phyloP scores from a whole-genome alignment of 352 stramenopile genomes.

The Aphanomyces invadans region DNA sequence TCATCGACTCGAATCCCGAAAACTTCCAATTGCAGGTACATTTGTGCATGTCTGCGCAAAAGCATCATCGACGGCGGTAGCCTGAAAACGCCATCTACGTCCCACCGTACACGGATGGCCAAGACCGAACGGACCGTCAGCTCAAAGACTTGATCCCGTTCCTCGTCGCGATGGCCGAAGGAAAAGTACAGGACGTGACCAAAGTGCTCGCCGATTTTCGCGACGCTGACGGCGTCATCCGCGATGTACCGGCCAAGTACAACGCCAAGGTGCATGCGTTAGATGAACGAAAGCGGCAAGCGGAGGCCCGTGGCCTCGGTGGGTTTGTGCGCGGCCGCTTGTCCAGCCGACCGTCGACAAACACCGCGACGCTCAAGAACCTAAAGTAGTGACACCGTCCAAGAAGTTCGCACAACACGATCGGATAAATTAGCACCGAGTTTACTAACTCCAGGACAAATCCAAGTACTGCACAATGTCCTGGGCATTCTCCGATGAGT shows the following conservation, averaged over 20 bases:
- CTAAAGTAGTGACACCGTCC: background rate
- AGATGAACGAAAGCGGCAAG: conserved; percentile 73
- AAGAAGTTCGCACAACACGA: conserved; percentile 4
- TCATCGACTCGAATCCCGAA: conserved; percentile 72
- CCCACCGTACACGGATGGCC: conserved; percentile 66
- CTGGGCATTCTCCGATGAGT: too few relatives aligned
- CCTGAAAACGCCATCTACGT: conserved; percentile 78
- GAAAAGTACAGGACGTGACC: conserved; percentile 71
- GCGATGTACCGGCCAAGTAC: conserved; percentile 71
- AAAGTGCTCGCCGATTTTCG: conserved; percentile 65
- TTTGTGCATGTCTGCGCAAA: too few relatives aligned
- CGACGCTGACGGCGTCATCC: conserved; percentile 73
- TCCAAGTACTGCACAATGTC: conserved; percentile 33
- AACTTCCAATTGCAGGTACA: conserved; percentile 69
- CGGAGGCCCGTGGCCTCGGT: conserved; percentile 75
- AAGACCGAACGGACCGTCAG: conserved; percentile 68
- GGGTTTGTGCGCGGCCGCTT: conserved; percentile 73
- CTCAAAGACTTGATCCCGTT: conserved; percentile 81
- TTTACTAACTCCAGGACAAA: conserved; percentile 30
- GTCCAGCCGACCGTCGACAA: conserved; percentile 42
- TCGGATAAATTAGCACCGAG: conserved; percentile 6
- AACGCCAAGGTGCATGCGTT: conserved; percentile 61
- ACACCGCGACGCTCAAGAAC: background rate
- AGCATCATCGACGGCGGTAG: too few relatives aligned
- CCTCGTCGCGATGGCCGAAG: conserved; percentile 68